A percentile compares a stretch with the other conserved stretches of the same genome.
Conservation (phyloP, 2,329 filamentous ascomycete genomes). For the Chaetomiaceae sp. region DNA sequence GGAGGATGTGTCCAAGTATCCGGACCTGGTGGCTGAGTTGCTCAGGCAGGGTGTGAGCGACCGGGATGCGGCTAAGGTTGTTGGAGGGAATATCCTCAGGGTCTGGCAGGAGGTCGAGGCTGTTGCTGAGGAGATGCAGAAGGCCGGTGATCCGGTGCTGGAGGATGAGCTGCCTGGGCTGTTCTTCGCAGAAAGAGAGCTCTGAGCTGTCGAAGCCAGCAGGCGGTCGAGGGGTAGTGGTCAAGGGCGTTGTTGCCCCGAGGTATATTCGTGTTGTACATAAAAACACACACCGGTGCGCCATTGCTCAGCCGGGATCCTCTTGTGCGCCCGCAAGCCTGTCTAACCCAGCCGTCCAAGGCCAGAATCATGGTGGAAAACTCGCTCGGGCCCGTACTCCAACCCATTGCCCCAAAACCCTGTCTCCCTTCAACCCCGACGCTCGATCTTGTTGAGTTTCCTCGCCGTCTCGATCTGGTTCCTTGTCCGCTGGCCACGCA, state of each 20-base stretch:
- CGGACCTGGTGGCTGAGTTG: slow-evolving; percentile 70
- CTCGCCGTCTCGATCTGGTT: slow-evolving; percentile 61
- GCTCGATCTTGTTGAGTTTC: slow-evolving; percentile 58
- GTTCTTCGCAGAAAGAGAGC: background rate
- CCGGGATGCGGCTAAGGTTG: slow-evolving; percentile 67
- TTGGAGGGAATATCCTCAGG: slow-evolving; percentile 74
- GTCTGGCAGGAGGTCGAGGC: slow-evolving; percentile 78
- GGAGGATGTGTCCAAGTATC: slow-evolving; percentile 82
- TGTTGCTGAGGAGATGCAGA: slow-evolving; percentile 64
- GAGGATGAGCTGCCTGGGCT: slow-evolving; percentile 46
- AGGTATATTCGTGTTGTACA: slow-evolving; percentile 13
- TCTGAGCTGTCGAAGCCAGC: background rate
- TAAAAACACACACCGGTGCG: slow-evolving; percentile 4
- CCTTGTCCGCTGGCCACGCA: slow-evolving; percentile 83
- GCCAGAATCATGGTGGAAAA: background rate
- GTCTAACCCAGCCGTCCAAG: background rate
- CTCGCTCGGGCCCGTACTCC: background rate
- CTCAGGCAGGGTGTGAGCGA: slow-evolving; percentile 70
- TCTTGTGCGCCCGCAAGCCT: slow-evolving; percentile 1
- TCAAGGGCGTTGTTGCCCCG: background rate
- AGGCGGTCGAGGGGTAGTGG: background rate
- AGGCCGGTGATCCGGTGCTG: slow-evolving; percentile 46
- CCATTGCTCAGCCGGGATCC: background rate
- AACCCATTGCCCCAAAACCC: background rate
- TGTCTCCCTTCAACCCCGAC: slow-evolving; percentile 33